Evolutionary conservation across 2,329 filamentous ascomycete species (phyloP).

Genomic region (Cercospora sp.): DNA sequence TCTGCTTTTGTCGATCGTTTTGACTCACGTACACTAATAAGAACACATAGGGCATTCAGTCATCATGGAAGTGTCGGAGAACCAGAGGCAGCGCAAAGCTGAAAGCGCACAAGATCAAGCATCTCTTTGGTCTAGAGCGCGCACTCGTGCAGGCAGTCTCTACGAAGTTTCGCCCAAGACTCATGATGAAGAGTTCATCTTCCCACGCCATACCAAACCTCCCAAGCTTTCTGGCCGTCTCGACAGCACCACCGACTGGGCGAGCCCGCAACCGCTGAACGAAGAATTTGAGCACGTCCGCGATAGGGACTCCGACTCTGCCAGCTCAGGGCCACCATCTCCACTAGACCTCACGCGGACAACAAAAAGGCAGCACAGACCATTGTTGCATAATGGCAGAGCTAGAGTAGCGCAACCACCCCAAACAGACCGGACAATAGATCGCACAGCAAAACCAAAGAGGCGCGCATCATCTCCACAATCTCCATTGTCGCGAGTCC

Average conservation of each 20-base stretch:
- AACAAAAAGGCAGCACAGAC: background rate
- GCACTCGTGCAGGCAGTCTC: background rate
- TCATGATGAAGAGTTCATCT: constrained; percentile 3
- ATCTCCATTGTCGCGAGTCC: background rate
- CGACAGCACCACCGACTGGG: background rate
- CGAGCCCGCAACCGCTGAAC: background rate
- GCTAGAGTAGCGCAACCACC: background rate
- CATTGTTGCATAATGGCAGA: background rate
- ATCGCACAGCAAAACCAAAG: background rate
- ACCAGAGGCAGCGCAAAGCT: background rate
- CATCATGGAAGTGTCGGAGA: background rate
- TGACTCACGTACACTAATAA: background rate
- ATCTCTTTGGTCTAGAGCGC: background rate
- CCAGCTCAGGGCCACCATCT: background rate
- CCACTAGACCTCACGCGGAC: background rate
- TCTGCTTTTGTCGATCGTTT: background rate
- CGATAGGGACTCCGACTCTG: background rate
- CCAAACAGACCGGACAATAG: background rate
- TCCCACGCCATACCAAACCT: background rate
- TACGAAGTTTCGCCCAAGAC: background rate
- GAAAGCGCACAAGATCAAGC: background rate
- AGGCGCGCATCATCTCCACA: background rate
- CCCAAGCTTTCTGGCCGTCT: background rate
- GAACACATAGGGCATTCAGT: background rate
- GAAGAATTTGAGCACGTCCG: background rate